Evolutionary conservation across 2,329 filamentous ascomycete genomes (phyloP), one percentile per base, ranked within the genome.

Genomic region (Aspergillus sclerotialis): DNA sequence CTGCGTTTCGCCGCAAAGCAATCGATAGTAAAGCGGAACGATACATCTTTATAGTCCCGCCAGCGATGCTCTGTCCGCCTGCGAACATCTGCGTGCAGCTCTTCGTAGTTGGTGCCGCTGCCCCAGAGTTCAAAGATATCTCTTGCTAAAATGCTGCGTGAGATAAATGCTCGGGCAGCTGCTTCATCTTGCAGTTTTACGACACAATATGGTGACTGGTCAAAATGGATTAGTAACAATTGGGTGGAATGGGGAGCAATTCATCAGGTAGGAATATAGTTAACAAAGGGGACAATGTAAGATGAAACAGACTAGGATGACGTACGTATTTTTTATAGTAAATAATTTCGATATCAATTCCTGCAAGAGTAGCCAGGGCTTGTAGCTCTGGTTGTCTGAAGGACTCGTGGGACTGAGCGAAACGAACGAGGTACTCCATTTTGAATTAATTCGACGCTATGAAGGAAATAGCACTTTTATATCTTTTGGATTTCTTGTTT

Each of bases 61-160:
- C 88, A 94, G 38, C 78, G 67, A 35, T 77, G 65, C 3, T 71
- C 50, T 1, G 84, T 83, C 25, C 68, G 66, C 6, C 54, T 53
- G 42, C 69, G 72, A 37, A 94, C 70, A 35, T 78, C 72, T 29
- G 67, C 62, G 53, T 94, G 86, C 2, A 95, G 70, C 28, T 73
- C 67, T 3, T 77, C 65, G 50, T 93, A 81, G 29, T 71, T 78
- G 8, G 65, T 51, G 10, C 83, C 89, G 23, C 69, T 66, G 12
- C 84, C 90, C 90, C 92, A 96, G 43, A 95, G 75, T 56, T 93
- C 87, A 65, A 92, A 85, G 45, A 96, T 84, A 29, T 77, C 80
- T 62, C 88, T 84, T 15, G 79, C 78, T 32, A 96, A 73, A 46
- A 96, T 84, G 30, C 85, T 87, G 43, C 90, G 82, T 32, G 71